phyloP scores from a whole-genome alignment of 2,329 filamentous ascomycete genomes.

The Pseudonectria buxi region DNA sequence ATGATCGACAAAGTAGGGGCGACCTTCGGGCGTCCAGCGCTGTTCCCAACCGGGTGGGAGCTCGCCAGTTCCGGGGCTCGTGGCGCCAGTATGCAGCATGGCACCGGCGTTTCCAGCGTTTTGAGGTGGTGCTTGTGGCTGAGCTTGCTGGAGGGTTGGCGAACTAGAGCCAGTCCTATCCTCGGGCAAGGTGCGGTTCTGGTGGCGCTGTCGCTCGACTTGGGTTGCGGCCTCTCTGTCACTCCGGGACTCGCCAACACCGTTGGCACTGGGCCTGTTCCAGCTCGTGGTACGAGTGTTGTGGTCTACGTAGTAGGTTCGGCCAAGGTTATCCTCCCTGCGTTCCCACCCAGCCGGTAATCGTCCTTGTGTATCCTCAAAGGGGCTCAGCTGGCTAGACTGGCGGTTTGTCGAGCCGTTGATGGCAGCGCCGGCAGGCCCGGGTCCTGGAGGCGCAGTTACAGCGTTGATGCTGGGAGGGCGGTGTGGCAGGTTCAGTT shows the following conservation, averaged over 20 bases:
- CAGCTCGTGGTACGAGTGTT: constrained; percentile 96
- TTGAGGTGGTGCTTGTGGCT: constrained; percentile 30
- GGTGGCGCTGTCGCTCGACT: constrained; percentile 85
- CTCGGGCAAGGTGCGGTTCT: constrained; percentile 91
- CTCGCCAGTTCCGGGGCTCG: constrained; percentile 89
- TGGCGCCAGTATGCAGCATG: constrained; percentile 90
- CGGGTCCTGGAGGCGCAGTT: constrained; percentile 10
- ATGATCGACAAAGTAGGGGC: constrained; percentile 96
- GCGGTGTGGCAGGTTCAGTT: constrained; percentile 37
- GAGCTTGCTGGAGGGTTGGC: constrained; percentile 59
- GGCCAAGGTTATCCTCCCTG: constrained; percentile 85
- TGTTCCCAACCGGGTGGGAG: constrained; percentile 96
- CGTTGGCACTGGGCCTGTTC: constrained; percentile 79
- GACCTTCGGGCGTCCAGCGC: constrained; percentile 87
- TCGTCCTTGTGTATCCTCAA: constrained; percentile 92
- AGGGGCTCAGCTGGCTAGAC: constrained; percentile 64
- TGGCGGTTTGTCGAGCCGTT: constrained; percentile 28
- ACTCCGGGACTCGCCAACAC: constrained; percentile 61
- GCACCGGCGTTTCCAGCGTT: constrained; percentile 49
- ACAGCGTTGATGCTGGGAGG: constrained; percentile 41
- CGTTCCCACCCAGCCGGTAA: constrained; percentile 93
- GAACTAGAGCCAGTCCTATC: constrained; percentile 92
- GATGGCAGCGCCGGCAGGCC: constrained; percentile 18
- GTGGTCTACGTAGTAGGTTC: constrained; percentile 97
- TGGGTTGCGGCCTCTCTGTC: constrained; percentile 88